Conservation (phyloP, 331 rosid genomes). For the Rosa hybrid region DNA sequence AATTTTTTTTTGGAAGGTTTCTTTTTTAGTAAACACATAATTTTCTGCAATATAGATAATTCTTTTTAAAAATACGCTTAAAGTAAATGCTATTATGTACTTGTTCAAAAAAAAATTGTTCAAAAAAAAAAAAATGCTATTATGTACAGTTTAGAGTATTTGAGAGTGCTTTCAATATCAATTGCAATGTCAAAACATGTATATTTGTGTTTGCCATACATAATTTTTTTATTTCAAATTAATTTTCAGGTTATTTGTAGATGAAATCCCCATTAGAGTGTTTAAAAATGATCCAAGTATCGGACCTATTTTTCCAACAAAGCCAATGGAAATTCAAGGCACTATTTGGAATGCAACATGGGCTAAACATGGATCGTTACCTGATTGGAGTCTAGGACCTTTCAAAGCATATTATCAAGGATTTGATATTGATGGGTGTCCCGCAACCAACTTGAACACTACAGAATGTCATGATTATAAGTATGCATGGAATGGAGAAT, state of each 20-base stretch:
- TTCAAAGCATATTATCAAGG: conserved; percentile 8
- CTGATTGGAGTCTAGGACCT: conserved; percentile 17
- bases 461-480: neutral
- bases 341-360: conserved; percentile 21
- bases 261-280: conserved; percentile 15
- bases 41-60: no score
- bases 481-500: conserved; percentile 1
- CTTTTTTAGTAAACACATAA: no score
- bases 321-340: conserved; percentile 13
- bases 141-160: neutral
- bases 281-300: neutral
- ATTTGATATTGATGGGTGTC: conserved; percentile 14
- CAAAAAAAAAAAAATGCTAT: no score
- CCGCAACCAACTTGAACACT: neutral
- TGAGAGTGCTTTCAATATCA: neutral
- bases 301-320: conserved; percentile 9
- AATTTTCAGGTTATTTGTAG: conserved; percentile 11
- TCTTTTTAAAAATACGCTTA: no score
- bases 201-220: neutral
- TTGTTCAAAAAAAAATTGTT: no score
- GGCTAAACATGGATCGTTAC: neutral
- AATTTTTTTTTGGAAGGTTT: no score
- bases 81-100: no score
- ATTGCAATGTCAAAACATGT: neutral
- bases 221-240: neutral